Conservation (phyloP, 108 stramenopile species). For the Cafeteria roenbergensis region DNA sequence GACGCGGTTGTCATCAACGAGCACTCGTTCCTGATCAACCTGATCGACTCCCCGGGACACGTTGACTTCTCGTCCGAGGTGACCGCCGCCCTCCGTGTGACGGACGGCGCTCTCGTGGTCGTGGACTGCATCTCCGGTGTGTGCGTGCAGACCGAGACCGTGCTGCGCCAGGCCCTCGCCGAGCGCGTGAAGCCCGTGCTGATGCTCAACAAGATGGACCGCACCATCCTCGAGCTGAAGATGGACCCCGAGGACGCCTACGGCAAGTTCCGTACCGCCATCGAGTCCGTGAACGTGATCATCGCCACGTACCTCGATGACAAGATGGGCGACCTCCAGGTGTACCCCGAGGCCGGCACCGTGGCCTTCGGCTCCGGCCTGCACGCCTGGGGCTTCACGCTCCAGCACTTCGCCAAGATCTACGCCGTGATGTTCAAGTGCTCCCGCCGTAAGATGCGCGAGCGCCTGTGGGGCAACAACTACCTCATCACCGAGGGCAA, state of each 20-base stretch:
- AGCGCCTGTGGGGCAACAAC: slow-evolving; percentile 98
- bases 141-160: slow-evolving; percentile 99
- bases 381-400: slow-evolving; percentile 99
- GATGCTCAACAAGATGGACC: slow-evolving; percentile 99
- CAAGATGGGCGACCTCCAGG: slow-evolving; percentile 74
- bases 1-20: slow-evolving; percentile 72
- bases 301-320: slow-evolving; percentile 98
- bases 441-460: slow-evolving; percentile 91
- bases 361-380: slow-evolving; percentile 99
- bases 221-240: slow-evolving; percentile 92
- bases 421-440: slow-evolving; percentile 96
- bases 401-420: slow-evolving; percentile 93
- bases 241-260: slow-evolving; percentile 97
- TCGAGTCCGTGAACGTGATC: slow-evolving; percentile 99
- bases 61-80: slow-evolving; percentile 99
- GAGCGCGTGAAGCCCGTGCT: slow-evolving; percentile 95
- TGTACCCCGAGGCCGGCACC: slow-evolving; percentile 91
- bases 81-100: slow-evolving; percentile 98
- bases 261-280: slow-evolving; percentile 93
- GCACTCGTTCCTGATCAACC: slow-evolving; percentile 96
- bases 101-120: slow-evolving; percentile 98
- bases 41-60: slow-evolving; percentile 99
- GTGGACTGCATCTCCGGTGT: slow-evolving; percentile 99
- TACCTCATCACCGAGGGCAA: slow-evolving; percentile 76
- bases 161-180: slow-evolving; percentile 93